Evolutionary conservation across 2,329 filamentous ascomycete species (phyloP), one percentile per base, ranked within the genome.

Genomic region (Fusarium sacchari): DNA sequence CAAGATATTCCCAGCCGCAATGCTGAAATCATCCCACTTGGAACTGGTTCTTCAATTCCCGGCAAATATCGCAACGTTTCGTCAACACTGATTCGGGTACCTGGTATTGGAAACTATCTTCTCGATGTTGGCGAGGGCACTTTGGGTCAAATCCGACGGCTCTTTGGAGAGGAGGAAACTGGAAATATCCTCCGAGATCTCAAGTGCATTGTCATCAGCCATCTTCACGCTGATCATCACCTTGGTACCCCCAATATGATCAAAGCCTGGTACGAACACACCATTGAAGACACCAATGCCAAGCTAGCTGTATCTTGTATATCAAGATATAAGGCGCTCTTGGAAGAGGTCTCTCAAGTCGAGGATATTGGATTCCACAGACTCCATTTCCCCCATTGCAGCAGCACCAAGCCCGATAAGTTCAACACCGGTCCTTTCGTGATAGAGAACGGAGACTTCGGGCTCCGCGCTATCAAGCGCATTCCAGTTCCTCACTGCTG

Each of bases 51-150:
- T 7, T 93, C 96, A 1, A 81, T 93, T 22, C 96, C 96, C 4
- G 97, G 94, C 39, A 97, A 97, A 80, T 96, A 98, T 81, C 93
- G 96, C 77, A 99, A 98, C 80, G 96, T 99, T 26, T 97, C 96
- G 17, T 91, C 92, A 5, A 98, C 95, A 1, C 86, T 99, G 9
- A 84, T 99, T 49, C 89, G 93, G 20, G 92, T 97, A 7, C 96
- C 96, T 12, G 93, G 91, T 8, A 89, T 91, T 76, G 96, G 96
- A n/a, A 95, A 90, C 80, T 97, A 97, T 79, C 86, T 99, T 2
- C 89, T 99, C 65, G 96, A 99, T 82, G 94, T 92, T 75, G 96
- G 96, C 65, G 96, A 99, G 82, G 95, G 94, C 78, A 98, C 96
- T 0, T 84, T 98, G 14, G 96, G 96, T 17, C 95, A 98, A 80